These are phyloP conservation scores for Kernera saxatilis DNA, from an alignment of 345 rosid species.

Conservation along the genomic window DNA sequence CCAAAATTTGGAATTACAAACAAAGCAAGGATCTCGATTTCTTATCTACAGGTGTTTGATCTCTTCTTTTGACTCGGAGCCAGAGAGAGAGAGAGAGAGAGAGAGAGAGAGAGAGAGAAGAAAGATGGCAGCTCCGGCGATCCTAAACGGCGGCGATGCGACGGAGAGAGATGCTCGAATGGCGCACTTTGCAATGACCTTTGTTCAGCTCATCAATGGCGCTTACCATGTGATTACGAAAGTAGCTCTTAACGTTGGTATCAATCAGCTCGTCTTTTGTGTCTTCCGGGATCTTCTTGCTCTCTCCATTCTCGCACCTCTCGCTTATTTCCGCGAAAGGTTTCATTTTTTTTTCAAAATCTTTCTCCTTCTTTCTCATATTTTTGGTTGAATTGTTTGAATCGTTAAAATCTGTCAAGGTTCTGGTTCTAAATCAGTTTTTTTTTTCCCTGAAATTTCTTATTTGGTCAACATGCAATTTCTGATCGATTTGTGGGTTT, in stretches of 20 bases:
- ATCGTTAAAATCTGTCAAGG: neutral
- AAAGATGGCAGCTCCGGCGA: constrained; percentile 28
- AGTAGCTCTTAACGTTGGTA: constrained; percentile 90
- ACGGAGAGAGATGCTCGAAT: constrained; percentile 41
- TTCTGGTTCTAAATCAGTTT: neutral
- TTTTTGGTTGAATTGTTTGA: neutral
- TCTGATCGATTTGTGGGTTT: neutral
- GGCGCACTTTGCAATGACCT: constrained; percentile 77
- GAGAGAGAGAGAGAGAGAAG: neutral
- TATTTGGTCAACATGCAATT: neutral
- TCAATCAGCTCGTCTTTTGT: constrained; percentile 92
- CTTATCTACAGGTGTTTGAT: neutral
- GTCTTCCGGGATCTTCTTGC: constrained; percentile 94
- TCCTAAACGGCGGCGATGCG: constrained; percentile 12
- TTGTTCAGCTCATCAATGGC: constrained; percentile 72
- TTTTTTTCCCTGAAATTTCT: too few species aligned
- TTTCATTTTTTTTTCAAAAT: constrained; percentile 5
- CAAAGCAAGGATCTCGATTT: neutral
- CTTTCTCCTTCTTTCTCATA: neutral
- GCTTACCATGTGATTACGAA: constrained; percentile 93
- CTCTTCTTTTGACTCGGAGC: neutral
- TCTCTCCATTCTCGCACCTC: constrained; percentile 79
- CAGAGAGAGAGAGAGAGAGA: neutral
- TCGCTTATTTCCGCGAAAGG: constrained; percentile 85
- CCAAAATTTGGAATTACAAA: neutral